phyloP scores from a whole-genome alignment of 108 stramenopile species.

The Fistulifera solaris region DNA sequence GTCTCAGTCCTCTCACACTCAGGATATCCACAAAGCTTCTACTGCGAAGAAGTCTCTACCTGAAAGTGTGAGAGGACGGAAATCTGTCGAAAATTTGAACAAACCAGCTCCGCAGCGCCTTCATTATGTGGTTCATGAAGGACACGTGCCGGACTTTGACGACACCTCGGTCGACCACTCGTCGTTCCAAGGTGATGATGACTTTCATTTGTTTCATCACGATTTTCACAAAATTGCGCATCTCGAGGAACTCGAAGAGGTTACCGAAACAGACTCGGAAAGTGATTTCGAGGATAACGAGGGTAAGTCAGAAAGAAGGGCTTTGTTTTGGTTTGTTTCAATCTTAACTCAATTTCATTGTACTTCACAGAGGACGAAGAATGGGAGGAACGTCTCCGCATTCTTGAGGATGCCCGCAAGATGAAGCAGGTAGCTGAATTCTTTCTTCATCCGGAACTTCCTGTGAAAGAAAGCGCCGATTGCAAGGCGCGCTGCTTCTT shows the following conservation, averaged over 20 bases:
- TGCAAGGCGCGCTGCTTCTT: constrained; percentile 44
- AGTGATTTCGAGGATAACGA: constrained; percentile 25
- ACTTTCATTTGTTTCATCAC: constrained; percentile 7
- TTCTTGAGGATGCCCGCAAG: constrained; percentile 53
- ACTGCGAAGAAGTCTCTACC: constrained; percentile 12
- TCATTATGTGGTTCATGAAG: not conserved
- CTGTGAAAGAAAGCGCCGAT: constrained; percentile 26
- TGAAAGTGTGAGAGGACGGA: constrained; percentile 39
- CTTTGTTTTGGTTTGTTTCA: not conserved
- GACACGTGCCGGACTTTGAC: constrained; percentile 1
- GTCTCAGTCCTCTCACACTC: constrained; percentile 34
- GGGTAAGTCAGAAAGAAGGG: constrained; percentile 9
- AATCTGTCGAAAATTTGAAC: constrained; percentile 15
- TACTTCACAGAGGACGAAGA: constrained; percentile 36
- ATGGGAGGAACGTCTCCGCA: constrained; percentile 57
- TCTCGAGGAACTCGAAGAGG: constrained; percentile 11
- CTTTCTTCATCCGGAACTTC: constrained; percentile 49
- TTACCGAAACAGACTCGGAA: constrained; percentile 5
- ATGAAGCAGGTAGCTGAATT: constrained; percentile 50
- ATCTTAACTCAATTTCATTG: no score
- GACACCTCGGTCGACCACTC: constrained; percentile 14
- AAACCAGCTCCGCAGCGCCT: constrained; percentile 3
- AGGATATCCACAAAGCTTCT: constrained; percentile 23
- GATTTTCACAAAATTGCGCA: constrained; percentile 1
- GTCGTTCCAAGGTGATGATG: constrained; percentile 12